Evolutionary conservation across 306 rosid genomes (phyloP).

Genomic region (Amphicarpaea edgeworthii): DNA sequence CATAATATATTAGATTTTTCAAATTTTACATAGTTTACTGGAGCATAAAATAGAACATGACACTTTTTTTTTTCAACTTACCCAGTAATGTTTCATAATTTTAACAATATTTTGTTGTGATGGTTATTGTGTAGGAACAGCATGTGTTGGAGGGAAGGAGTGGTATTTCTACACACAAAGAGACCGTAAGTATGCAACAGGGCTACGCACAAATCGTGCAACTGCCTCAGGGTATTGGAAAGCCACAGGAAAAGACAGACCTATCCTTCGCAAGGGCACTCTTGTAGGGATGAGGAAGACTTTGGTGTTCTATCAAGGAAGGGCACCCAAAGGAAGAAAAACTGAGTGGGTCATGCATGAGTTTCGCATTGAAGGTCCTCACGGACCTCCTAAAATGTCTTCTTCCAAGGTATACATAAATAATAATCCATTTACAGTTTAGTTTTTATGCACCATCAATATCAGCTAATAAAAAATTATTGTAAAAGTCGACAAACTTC

Average conservation of each 20-base stretch:
- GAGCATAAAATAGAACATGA: conserved; percentile 10
- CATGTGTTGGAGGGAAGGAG: conserved; percentile 93
- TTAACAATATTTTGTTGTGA: neutral
- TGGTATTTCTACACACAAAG: conserved; percentile 91
- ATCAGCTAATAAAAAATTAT: too few species aligned
- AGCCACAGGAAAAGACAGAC: conserved; percentile 91
- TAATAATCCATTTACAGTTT: neutral
- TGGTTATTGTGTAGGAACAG: conserved; percentile 55
- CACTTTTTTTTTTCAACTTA: neutral
- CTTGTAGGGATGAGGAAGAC: conserved; percentile 97
- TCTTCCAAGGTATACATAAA: conserved; percentile 63
- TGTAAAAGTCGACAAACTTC: too few species aligned
- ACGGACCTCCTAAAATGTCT: conserved; percentile 60
- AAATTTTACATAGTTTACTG: conserved; percentile 46
- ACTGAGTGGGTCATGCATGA: conserved; percentile 98
- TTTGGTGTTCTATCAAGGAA: conserved; percentile 91
- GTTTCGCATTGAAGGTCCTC: conserved; percentile 76
- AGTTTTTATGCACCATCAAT: neutral
- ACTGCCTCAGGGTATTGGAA: conserved; percentile 95
- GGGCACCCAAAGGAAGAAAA: conserved; percentile 93
- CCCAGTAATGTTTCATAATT: neutral
- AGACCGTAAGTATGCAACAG: conserved; percentile 89
- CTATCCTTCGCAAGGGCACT: conserved; percentile 59
- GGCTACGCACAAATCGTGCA: conserved; percentile 88
- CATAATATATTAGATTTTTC: too few species aligned